Evolutionary conservation across 2,329 filamentous ascomycete genomes (phyloP), one percentile per base, ranked within the genome.

Genomic region (Chaetomium strumarium): DNA sequence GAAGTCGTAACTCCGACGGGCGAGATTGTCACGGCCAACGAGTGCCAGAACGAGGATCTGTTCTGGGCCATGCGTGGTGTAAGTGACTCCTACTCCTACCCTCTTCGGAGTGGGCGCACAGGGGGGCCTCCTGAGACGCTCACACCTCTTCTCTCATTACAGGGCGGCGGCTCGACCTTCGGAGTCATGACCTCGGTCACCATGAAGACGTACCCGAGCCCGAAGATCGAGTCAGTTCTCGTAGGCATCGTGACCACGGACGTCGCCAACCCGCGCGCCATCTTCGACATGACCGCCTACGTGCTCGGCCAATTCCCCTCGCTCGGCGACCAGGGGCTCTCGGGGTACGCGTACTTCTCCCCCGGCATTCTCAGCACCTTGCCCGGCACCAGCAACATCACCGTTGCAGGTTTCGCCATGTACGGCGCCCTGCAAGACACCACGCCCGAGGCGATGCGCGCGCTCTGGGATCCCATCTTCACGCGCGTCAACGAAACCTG

Each of bases 61-160:
- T 81, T 77, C 64, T 83, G 77, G 76, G 79, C 78, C 11, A 64
- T 80, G 3, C 67, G 69, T 37, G 77, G 82, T 10, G 74, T 80
- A 66, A 65, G 73, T 69, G 4, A 24, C 24, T 24, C 24, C 4
- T 40, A 10, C n/a, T 1, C 14, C 13, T 20, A 31, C 34, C 33
- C 4, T 36, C 20, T 14, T 9, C 19, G 10, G 33, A 11, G 19
- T 17, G 12, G 12, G 17, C 17, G 20, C n/a, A n/a, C n/a, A n/a
- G n/a, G n/a, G n/a, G n/a, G n/a, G n/a, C n/a, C n/a, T n/a, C n/a
- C n/a, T n/a, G n/a, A n/a, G 20, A 30, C 17, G 20, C 24, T 12
- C 43, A 29, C 36, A 29, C 29, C 5, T 10, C 16, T 39, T 19
- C 20, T 9, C 29, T 11, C 17, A 20, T 2, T 30, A 16, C 31